Evolutionary conservation across 768 basidiomycete species (phyloP).

Genomic region (Cyathus striatus): DNA sequence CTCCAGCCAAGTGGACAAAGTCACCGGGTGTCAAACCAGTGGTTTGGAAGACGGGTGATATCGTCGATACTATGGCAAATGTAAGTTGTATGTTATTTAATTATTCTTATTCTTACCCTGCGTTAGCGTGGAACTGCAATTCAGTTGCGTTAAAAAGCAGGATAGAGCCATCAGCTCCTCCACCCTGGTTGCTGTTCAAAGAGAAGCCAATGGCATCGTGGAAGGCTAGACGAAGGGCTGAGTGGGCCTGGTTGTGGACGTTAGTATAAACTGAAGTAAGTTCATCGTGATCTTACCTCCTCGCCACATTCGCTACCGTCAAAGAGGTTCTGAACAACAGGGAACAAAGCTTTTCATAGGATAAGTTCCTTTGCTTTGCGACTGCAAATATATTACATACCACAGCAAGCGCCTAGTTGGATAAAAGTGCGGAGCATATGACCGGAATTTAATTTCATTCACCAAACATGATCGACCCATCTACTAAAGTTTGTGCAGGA

Average conservation of each 20-base stretch:
- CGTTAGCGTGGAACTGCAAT: conserved; percentile 14
- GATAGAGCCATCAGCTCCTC: conserved; percentile 25
- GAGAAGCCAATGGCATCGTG: conserved; percentile 14
- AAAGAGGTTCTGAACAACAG: conserved; percentile 23
- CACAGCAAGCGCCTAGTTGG: conserved; percentile 19
- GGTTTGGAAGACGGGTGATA: conserved; percentile 11
- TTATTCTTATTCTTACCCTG: conserved; percentile 11
- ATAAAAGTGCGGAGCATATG: too few relatives aligned
- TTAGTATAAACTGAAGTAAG: conserved; percentile 10
- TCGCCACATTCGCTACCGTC: conserved; percentile 27
- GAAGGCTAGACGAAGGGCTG: conserved; percentile 14
- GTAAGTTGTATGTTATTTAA: not conserved
- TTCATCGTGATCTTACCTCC: conserved; percentile 13
- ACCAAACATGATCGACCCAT: too few relatives aligned
- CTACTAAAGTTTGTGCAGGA: too few relatives aligned
- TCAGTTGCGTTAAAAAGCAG: conserved; percentile 18
- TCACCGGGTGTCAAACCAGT: conserved; percentile 14
- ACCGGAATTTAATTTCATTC: too few relatives aligned
- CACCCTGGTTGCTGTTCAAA: conserved; percentile 13
- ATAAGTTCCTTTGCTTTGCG: not conserved
- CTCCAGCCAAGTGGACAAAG: conserved; percentile 17
- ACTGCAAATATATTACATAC: conserved; percentile 6
- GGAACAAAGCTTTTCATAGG: conserved; percentile 11
- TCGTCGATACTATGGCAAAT: conserved; percentile 9
- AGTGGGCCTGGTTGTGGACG: conserved; percentile 7